These are phyloP conservation scores for Corynascus novoguineensis DNA, from an alignment of 495 filamentous ascomycete genomes.

Conservation along the genomic window DNA sequence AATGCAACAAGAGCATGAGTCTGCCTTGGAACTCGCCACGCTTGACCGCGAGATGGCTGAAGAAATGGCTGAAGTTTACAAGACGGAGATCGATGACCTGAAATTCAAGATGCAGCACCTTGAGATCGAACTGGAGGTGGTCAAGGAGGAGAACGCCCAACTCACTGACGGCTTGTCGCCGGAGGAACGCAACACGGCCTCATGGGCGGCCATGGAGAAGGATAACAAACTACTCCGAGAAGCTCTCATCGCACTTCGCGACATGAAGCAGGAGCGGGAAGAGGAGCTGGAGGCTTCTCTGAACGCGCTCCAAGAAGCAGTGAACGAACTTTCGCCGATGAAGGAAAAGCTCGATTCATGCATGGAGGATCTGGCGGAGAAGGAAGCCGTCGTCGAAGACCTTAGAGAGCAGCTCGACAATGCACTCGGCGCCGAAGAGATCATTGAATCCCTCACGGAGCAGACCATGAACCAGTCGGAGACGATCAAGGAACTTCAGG, in stretches of 20 bases:
- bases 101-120: constrained; percentile 74
- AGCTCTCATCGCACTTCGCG: constrained; percentile 74
- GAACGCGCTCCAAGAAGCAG: constrained; percentile 69
- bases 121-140: constrained; percentile 77
- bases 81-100: constrained; percentile 72
- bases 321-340: constrained; percentile 62
- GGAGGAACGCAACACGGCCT: constrained; percentile 78
- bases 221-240: constrained; percentile 85
- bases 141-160: constrained; percentile 82
- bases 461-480: constrained; percentile 76
- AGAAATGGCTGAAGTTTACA: constrained; percentile 75
- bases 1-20: constrained; percentile 75
- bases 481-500: constrained; percentile 73
- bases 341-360: constrained; percentile 66
- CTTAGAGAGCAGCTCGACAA: constrained; percentile 86
- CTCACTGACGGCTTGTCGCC: constrained; percentile 76
- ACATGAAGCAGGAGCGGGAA: constrained; percentile 82
- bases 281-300: constrained; percentile 71
- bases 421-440: constrained; percentile 78
- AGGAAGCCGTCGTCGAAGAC: constrained; percentile 76
- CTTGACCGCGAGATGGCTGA: constrained; percentile 96
- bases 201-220: constrained; percentile 86
- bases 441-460: constrained; percentile 88
- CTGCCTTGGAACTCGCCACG: constrained; percentile 76
- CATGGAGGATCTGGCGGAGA: constrained; percentile 64